Percentiles rank a stretch among this genome's conserved stretches.
Evolutionary conservation across 768 basidiomycete genomes (phyloP).

Genomic region (Pluteus cervinus): DNA sequence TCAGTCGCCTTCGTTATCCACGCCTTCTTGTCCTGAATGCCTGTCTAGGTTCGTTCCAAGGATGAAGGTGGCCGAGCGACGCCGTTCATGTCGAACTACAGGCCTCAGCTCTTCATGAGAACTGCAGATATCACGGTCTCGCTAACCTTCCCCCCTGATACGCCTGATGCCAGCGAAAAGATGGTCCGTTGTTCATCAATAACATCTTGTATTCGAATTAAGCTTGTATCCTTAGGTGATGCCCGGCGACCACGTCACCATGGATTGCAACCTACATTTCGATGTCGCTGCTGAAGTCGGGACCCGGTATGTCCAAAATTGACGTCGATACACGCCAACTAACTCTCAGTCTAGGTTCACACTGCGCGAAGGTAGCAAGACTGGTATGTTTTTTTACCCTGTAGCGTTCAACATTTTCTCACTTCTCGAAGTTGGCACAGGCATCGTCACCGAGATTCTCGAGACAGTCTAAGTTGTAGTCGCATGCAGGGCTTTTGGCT

Average conservation of each 20-base stretch:
- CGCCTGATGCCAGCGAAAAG: slow-evolving; percentile 74
- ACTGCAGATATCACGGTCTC: slow-evolving; percentile 89
- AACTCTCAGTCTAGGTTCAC: slow-evolving; percentile 52
- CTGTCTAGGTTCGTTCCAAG: slow-evolving; percentile 68
- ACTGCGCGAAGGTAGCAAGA: slow-evolving; percentile 91
- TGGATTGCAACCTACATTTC: slow-evolving; percentile 75
- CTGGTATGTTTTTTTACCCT: slow-evolving; percentile 47
- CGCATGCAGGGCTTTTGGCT: no score
- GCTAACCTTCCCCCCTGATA: slow-evolving; percentile 83
- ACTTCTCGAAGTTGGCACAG: slow-evolving; percentile 71
- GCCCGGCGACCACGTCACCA: slow-evolving; percentile 97
- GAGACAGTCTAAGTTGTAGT: slow-evolving; percentile 17
- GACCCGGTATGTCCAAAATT: slow-evolving; percentile 44
- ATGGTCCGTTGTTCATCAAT: slow-evolving; percentile 49
- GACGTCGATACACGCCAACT: slow-evolving; percentile 6
- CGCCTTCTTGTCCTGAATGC: slow-evolving; percentile 3
- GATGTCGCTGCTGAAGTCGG: slow-evolving; percentile 90
- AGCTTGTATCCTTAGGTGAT: slow-evolving; percentile 53
- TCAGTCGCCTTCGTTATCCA: slow-evolving; percentile 23
- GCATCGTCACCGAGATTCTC: slow-evolving; percentile 85
- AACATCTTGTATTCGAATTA: background rate
- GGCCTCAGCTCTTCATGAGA: slow-evolving; percentile 92
- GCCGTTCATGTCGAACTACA: slow-evolving; percentile 91
- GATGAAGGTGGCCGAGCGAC: slow-evolving; percentile 88
- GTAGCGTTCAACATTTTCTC: slow-evolving; percentile 4